Evolutionary conservation across 139 green algal genomes (phyloP).

Genomic region (Protoeuglena noctilucae): DNA sequence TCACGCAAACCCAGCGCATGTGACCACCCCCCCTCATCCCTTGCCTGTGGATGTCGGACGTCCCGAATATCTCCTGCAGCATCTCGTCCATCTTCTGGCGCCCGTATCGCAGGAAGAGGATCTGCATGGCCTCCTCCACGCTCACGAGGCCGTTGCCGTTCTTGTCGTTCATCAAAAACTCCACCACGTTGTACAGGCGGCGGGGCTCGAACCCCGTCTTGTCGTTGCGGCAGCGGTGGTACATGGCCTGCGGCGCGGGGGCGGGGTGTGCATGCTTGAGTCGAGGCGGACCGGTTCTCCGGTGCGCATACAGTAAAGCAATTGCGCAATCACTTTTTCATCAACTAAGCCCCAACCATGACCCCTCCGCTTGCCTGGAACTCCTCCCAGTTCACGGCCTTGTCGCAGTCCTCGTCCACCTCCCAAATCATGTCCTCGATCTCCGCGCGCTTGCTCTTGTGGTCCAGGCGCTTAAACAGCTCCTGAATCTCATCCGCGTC

Average conservation of each 20-base stretch:
- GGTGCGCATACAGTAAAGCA: no score
- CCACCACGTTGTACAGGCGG: conserved; percentile 79
- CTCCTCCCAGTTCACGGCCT: conserved; percentile 42
- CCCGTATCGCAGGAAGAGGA: conserved; percentile 78
- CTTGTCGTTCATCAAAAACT: conserved; percentile 89
- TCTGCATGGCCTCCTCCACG: conserved; percentile 69
- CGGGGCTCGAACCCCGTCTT: conserved; percentile 68
- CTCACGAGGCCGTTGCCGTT: conserved; percentile 43
- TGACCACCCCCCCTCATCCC: no score
- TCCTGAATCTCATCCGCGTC: conserved; percentile 58
- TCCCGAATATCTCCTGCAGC: conserved; percentile 83
- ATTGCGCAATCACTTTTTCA: no score
- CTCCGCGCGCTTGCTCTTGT: conserved; percentile 37
- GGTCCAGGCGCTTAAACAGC: conserved; percentile 47
- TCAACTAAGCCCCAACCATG: no score
- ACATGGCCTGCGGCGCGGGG: no score
- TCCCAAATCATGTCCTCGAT: conserved; percentile 95
- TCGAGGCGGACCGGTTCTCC: no score
- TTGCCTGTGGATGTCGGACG: conserved; percentile 68
- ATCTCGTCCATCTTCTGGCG: conserved; percentile 50
- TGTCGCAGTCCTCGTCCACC: conserved; percentile 89
- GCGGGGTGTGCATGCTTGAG: no score
- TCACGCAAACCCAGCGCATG: no score
- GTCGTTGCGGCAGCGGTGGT: conserved; percentile 62
- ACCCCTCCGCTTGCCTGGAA: no score